Evolutionary conservation across 1,284 basidiomycete genomes (phyloP), one percentile per base, ranked within the genome.

Genomic region (Boletellus deceptivus): DNA sequence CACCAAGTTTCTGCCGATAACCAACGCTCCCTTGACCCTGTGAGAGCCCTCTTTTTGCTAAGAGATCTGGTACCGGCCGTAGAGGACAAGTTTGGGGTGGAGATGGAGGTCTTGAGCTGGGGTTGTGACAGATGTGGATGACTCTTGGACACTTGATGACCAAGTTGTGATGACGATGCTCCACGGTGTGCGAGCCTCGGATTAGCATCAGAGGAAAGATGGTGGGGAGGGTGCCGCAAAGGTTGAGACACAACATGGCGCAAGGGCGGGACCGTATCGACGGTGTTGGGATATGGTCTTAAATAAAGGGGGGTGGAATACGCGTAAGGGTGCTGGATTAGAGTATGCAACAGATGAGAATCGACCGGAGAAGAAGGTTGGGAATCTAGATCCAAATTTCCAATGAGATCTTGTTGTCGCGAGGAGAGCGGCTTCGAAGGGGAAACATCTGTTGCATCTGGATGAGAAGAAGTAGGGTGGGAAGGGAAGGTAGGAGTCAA

Each of bases 1-100:
- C 88, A 90, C 85, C 87, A 88, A 10, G 84, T 83, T 68, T 89
- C 85, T 0, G 86, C 79, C 2, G 82, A 79, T 2, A 89, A 59
- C 84, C 84, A 88, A 7, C 81, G 72, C 35, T 86, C 69, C 62
- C 71, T 78, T 20, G 63, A 49, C 31, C 55, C 43, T 17, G 54
- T 37, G 4, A 55, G 18, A 6, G 45, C 35, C 22, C 40, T 49
- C 49, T 52, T 62, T 48, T 43, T 58, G 6, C 52, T 14, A n/a
- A 52, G 3, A 3, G 54, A 54, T 25, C 51, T 51, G 9, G 37
- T 7, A 10, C 38, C 53, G 34, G 10, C 20, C 3, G 69, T 56
- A 11, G 76, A 22, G 22, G 4, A 75, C 45, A 89, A 70, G 62
- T 89, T 79, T 18, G 85, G 85, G 7, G 82, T 80, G 2, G 84